Evolutionary conservation across 2,329 filamentous ascomycete genomes (phyloP), one percentile per base, ranked within the genome.

Genomic region (Helicocarpus griseus): DNA sequence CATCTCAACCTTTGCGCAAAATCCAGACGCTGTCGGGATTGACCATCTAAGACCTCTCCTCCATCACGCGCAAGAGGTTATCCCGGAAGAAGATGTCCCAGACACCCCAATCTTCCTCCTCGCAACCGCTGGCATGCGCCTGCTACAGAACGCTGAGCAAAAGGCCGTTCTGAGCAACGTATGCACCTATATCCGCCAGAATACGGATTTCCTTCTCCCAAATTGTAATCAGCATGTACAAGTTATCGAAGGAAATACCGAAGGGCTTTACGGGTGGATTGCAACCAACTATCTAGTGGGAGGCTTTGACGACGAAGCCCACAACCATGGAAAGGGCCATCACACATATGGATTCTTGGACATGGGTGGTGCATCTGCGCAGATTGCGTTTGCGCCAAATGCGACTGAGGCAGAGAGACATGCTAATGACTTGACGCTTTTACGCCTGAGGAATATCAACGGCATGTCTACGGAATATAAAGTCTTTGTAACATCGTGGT

Each of bases 351-450:
- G 93, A 0, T 98, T 98, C 63, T 74, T 98, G 54, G 93, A 98
- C 65, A 98, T 98, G 94, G 93, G 93, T 47, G 93, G 93, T 48
- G 93, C 93, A 24, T 97, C 91, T 0, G 91, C 93, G 14, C 93
- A 98, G 70, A 97, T 98, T 63, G 93, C 94, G 0, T 98, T 98
- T 68, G 91, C 90, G 1, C 93, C 93, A 1, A 98, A 98, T 68
- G 73, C 79, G 3, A 97, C 93, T 1, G 93, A 98, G 67, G 84
- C 89, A 1, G 80, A 83, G 62, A 93, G 89, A 63, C 94, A 98
- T 66, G 85, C 88, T 0, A 80, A 96, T 56, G 89, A 97, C 64
- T 73, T 98, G 51, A 95, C 89, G 57, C 69, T 97, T 13, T 71
- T 98, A 53, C 84, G 93, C 46, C 73, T 98, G 71, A 82, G 94